Conservation (phyloP, 2,329 filamentous ascomycete species). For the Trichoderma simmonsii region DNA sequence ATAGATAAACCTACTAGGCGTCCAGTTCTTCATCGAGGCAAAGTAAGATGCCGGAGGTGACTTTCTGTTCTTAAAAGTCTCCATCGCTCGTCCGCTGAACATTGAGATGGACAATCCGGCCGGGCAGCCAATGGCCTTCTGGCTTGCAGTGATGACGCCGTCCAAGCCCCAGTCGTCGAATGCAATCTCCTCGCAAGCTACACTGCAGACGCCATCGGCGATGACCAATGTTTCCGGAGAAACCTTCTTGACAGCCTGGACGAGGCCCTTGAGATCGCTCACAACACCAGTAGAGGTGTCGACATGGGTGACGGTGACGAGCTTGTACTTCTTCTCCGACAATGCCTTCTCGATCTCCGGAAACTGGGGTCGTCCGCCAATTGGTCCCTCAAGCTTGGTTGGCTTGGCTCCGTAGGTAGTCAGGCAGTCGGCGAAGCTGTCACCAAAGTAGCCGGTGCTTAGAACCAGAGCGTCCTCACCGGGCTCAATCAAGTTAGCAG, state of each 20-base stretch:
- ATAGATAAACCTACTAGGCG: conserved; percentile 63
- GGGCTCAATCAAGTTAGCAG: conserved; percentile 86
- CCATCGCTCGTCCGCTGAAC: conserved; percentile 84
- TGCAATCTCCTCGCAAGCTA: conserved; percentile 90
- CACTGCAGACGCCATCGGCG: conserved; percentile 95
- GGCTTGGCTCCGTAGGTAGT: conserved; percentile 86
- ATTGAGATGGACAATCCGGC: conserved; percentile 93
- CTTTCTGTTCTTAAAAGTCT: conserved; percentile 76
- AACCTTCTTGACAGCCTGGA: conserved; percentile 78
- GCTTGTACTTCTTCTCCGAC: conserved; percentile 87
- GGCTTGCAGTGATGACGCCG: conserved; percentile 87
- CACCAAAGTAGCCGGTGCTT: conserved; percentile 95
- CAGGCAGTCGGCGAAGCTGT: conserved; percentile 90
- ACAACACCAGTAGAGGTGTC: conserved; percentile 96
- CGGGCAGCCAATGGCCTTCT: conserved; percentile 95
- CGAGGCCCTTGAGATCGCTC: conserved; percentile 81
- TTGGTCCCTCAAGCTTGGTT: conserved; percentile 83
- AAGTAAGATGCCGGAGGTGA: conserved; percentile 85
- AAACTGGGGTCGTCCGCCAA: conserved; percentile 83
- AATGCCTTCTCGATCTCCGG: conserved; percentile 85
- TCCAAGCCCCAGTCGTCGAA: conserved; percentile 96
- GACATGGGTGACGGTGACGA: conserved; percentile 92
- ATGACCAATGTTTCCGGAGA: conserved; percentile 89
- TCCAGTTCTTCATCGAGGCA: conserved; percentile 95
- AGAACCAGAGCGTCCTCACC: conserved; percentile 90